Conservation (phyloP, 192 early-diverging fungal species). For the Chytriomyces sp. region DNA sequence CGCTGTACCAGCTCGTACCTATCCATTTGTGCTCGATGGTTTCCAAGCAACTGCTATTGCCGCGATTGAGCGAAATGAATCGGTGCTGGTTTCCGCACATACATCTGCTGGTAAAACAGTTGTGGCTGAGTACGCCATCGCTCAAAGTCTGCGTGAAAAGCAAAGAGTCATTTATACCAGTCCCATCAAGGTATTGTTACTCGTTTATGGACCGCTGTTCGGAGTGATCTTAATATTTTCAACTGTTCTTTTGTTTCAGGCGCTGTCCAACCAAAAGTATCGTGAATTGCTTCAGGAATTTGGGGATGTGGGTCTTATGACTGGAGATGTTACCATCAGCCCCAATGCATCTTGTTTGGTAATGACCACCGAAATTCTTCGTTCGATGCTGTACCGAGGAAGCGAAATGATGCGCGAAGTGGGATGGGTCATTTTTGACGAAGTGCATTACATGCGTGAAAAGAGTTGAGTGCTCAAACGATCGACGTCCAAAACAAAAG, state of each 20-base stretch:
- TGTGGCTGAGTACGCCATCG: slow-evolving; percentile 99
- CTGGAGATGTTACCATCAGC: slow-evolving; percentile 97
- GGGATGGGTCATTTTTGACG: slow-evolving; percentile 97
- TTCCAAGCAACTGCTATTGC: slow-evolving; percentile 89
- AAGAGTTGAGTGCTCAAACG: slow-evolving; percentile 53
- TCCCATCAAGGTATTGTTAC: slow-evolving; percentile 82
- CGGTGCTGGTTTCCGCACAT: slow-evolving; percentile 94
- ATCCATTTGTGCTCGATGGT: slow-evolving; percentile 92
- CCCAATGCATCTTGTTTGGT: slow-evolving; percentile 90
- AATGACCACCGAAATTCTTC: slow-evolving; percentile 99
- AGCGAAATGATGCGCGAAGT: slow-evolving; percentile 96
- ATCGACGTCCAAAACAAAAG: neutral
- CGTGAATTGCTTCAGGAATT: slow-evolving; percentile 94
- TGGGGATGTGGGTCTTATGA: slow-evolving; percentile 98
- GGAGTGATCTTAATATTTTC: no score
- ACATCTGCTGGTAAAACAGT: slow-evolving; percentile 98
- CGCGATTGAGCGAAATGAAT: slow-evolving; percentile 90
- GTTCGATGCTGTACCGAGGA: slow-evolving; percentile 96
- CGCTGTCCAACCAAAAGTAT: slow-evolving; percentile 98
- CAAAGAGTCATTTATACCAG: slow-evolving; percentile 96
- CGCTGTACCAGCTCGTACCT: slow-evolving; percentile 79
- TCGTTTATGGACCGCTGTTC: neutral
- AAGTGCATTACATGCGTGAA: slow-evolving; percentile 99
- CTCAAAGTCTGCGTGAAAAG: slow-evolving; percentile 81
- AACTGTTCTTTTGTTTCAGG: slow-evolving; percentile 48